Evolutionary conservation across 1,284 basidiomycete genomes (phyloP), one percentile per base, ranked within the genome.

Genomic region (Moesziomyces globuligerus): DNA sequence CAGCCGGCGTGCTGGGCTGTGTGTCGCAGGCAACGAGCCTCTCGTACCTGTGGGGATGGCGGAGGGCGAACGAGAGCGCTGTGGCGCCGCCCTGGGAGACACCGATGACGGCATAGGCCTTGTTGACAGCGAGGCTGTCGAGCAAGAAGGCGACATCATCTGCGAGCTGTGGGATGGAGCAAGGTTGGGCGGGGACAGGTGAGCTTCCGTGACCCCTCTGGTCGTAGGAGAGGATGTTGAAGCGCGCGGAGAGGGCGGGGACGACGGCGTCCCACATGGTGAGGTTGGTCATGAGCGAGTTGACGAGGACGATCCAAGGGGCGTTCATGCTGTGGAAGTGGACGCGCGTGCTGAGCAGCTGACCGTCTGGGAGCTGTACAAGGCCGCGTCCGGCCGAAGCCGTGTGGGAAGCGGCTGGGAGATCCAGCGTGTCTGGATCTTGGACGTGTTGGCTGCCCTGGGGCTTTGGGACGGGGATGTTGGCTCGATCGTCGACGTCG

Each of bases 21-120:
- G 84, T 85, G 61, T 84, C 84, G 72, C 84, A 84, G 1, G 81
- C 81, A 25, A 85, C 61, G 44, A 85, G 53, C 46, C 76, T 70
- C 25, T 75, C 55, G 49, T 80, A 77, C 15, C 78, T 66, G 9
- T 73, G 53, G 1, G 82, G 64, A 60, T 84, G 83, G 23, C 74
- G 59, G n/a, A 83, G 74, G 7, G 80, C 83, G 53, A 85, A 83
- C 8, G 80, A 72, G 20, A 85, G 74, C 1, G 83, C 73, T 3
- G 84, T 85, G 7, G 84, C 84, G n/a, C 84, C 84, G 23, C 84
- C 84, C 65, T 85, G 84, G 9, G 83, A 84, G 18, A 85, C 83
- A 10, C 84, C 84, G 49, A 85, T 82, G 34, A 85, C 73, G 38
- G 83, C 74, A 17, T 76, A 61, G 0, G 69, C 70, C 51, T 71